Evolutionary conservation across 1,139 yeast species (phyloP).

Genomic region (Entelexis paramagnoliae): DNA sequence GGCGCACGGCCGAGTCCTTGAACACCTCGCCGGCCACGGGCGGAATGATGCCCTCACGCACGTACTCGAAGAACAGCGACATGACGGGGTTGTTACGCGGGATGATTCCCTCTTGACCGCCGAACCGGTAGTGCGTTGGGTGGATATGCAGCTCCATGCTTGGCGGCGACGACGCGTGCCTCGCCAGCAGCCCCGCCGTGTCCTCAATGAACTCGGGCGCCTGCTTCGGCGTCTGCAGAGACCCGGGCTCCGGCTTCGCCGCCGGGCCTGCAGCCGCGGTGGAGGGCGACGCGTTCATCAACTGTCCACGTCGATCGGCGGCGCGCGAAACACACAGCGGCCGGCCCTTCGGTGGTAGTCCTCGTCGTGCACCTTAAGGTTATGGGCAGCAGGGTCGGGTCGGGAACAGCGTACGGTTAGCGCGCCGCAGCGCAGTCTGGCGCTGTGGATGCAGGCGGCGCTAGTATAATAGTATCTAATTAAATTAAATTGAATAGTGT

Average conservation of each 20-base stretch:
- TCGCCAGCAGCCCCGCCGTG: constrained; percentile 61
- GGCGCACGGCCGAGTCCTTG: constrained; percentile 69
- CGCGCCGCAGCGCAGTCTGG: not conserved
- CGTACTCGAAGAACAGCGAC: constrained; percentile 60
- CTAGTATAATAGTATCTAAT: not conserved
- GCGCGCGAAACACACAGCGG: not conserved
- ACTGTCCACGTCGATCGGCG: not conserved
- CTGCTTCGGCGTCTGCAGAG: not conserved
- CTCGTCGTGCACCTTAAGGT: not conserved
- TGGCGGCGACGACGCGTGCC: constrained; percentile 69
- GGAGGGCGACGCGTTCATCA: constrained; percentile 1
- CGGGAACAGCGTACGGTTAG: constrained; percentile 1
- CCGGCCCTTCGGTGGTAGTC: not conserved
- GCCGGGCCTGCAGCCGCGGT: not conserved
- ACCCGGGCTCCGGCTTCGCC: not conserved
- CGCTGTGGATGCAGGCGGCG: not conserved
- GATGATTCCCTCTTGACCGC: constrained; percentile 64
- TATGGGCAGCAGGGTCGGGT: constrained; percentile 2
- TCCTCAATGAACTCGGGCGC: constrained; percentile 43
- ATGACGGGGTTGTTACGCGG: constrained; percentile 75
- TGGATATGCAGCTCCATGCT: constrained; percentile 82
- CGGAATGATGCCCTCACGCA: constrained; percentile 74
- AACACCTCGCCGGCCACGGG: constrained; percentile 81
- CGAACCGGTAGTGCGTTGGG: constrained; percentile 78
- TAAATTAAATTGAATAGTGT: not conserved